Conservation (phyloP, 2,329 filamentous ascomycete species). For the Aspergillus terreus region DNA sequence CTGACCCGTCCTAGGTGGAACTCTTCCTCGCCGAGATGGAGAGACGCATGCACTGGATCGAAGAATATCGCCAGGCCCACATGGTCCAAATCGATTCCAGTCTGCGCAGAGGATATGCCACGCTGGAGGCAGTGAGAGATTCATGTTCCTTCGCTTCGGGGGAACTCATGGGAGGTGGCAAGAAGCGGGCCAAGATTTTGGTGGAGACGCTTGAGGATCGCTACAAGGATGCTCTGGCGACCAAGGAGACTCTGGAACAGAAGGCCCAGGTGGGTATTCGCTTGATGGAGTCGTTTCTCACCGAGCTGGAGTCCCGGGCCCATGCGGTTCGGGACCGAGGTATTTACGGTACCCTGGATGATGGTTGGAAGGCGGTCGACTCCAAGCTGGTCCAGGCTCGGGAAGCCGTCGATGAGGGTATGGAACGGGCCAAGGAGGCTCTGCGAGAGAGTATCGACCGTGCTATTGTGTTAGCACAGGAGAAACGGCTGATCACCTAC, state of each 20-base stretch:
- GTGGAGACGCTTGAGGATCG: constrained; percentile 86
- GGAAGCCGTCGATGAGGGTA: constrained; percentile 73
- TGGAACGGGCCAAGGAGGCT: constrained; percentile 75
- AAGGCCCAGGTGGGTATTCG: constrained; percentile 86
- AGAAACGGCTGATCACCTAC: constrained; percentile 81
- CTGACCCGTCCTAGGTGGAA: constrained; percentile 36
- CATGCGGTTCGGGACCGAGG: constrained; percentile 76
- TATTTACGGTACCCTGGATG: constrained; percentile 72
- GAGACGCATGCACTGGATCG: constrained; percentile 79
- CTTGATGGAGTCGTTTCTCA: constrained; percentile 78
- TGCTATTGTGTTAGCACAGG: constrained; percentile 69
- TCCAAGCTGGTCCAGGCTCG: constrained; percentile 70
- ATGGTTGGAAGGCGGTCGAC: constrained; percentile 75
- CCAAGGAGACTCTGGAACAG: constrained; percentile 82
- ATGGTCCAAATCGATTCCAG: constrained; percentile 77
- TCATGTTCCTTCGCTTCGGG: constrained; percentile 87
- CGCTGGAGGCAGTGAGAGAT: constrained; percentile 79
- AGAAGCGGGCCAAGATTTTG: constrained; percentile 78
- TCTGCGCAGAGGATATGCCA: constrained; percentile 79
- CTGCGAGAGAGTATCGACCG: constrained; percentile 80
- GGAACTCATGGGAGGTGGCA: constrained; percentile 82
- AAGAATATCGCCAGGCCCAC: constrained; percentile 79
- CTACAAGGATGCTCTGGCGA: constrained; percentile 80
- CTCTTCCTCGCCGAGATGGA: constrained; percentile 72
- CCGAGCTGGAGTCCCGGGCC: constrained; percentile 78